Evolutionary conservation across 176 grass and related monocot species (phyloP).

Genomic region (Lolium perenne): DNA sequence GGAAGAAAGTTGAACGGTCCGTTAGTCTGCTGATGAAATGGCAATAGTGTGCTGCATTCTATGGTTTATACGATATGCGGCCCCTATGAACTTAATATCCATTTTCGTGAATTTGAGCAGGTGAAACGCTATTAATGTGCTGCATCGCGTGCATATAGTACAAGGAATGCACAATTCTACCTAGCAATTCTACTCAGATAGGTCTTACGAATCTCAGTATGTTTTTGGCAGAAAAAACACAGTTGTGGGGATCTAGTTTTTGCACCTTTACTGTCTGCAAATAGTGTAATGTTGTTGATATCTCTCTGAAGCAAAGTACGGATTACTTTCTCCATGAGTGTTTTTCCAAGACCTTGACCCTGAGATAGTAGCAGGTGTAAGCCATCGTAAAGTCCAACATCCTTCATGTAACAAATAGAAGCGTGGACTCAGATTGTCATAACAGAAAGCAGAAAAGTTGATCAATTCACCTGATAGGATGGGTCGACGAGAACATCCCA

Average conservation of each 20-base stretch:
- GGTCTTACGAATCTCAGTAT: background rate
- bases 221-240: background rate
- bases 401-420: background rate
- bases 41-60: background rate
- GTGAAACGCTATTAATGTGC: background rate
- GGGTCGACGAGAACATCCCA: slow-evolving; percentile 99
- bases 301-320: slow-evolving; percentile 85
- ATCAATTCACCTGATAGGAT: slow-evolving; percentile 76
- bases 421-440: background rate
- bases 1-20: background rate
- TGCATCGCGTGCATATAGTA: background rate
- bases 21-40: slow-evolving; percentile 30
- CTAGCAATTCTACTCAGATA: slow-evolving; percentile 20
- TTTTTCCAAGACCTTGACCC: slow-evolving; percentile 97
- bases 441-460: background rate
- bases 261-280: slow-evolving; percentile 94
- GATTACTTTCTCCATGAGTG: slow-evolving; percentile 84
- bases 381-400: background rate
- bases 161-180: background rate
- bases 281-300: slow-evolving; percentile 92
- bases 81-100: background rate
- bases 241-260: background rate
- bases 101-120: background rate
- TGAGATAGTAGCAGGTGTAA: slow-evolving; percentile 34
- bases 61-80: background rate